These are phyloP conservation scores for Cantharellus anzutake DNA, from an alignment of 768 basidiomycete genomes.

Conservation along the genomic window DNA sequence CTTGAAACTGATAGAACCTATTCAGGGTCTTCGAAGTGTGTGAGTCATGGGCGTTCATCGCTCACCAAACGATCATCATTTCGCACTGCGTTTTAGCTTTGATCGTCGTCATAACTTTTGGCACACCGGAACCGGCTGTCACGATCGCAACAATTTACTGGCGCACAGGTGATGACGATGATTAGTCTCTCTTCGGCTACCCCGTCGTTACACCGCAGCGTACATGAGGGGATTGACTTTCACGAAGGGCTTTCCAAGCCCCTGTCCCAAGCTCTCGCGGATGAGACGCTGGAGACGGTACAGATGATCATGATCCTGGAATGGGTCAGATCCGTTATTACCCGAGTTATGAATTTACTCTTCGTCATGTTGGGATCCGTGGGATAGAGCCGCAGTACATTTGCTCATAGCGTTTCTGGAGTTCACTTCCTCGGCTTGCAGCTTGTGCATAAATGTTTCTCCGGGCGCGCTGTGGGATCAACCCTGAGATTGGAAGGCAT, in stretches of 20 bases:
- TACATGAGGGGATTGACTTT: neutral
- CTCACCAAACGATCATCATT: slow-evolving; percentile 12
- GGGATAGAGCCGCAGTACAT: slow-evolving; percentile 7
- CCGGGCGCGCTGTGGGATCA: slow-evolving; percentile 28
- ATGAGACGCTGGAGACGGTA: neutral
- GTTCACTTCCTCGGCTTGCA: slow-evolving; percentile 45
- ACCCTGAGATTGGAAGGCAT: neutral
- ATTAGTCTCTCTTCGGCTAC: neutral
- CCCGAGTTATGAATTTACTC: neutral
- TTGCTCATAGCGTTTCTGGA: slow-evolving; percentile 18
- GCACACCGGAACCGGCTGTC: no score
- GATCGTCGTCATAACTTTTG: no score
- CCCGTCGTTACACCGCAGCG: neutral
- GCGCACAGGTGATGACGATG: no score
- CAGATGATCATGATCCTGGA: neutral
- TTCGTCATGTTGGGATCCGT: neutral
- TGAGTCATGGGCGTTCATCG: slow-evolving; percentile 69
- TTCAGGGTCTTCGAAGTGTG: no score
- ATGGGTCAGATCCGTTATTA: neutral
- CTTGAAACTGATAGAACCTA: no score
- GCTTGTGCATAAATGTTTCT: slow-evolving; percentile 56
- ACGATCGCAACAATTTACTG: no score
- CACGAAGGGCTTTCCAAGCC: neutral
- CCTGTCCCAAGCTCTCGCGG: neutral
- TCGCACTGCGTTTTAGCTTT: neutral